Base-by-base conservation (phyloP, 306 rosid genomes). In the Glycine soja region DNA sequence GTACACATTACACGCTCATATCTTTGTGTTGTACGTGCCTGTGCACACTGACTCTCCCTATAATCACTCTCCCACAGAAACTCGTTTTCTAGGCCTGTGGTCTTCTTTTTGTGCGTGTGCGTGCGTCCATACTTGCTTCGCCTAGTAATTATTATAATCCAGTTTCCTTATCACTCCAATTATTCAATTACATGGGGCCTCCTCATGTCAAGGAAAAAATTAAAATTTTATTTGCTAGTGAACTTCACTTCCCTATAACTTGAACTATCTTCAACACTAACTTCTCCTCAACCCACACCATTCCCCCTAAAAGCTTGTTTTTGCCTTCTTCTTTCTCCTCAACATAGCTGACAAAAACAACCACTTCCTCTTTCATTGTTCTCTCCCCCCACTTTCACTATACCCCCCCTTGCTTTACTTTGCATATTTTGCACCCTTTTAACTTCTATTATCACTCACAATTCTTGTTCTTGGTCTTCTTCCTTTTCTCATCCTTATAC, bases 81-180 rank as follows among this genome's bases (percentile, higher is more conserved):
- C 58, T 69, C 16, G 15, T 42, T 56, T 43, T 58, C 10, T 63
- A 53, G 74, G 54, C 14, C 47, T 18, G 7, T 52, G 57, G 52
- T 47, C 42, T 24, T 34, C 46, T 19, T 52, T 80, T 68, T 72
- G 42, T 66, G 80, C 71, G 71, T 72, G 81, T 82, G 30, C 81
- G 36, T 53, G 74, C 65, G 38, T 65, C 52, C 76, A 54, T 61
- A 10, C 64, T 15, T 38, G 70, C 2, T 63, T 63, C 5, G 4
- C 10, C 9, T 64, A 40, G 53, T 45, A 15, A 75, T 47, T 63
- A 75, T 47, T 63, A 72, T 67, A 50, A 77, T 45, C 61, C 16
- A 74, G 62, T 68, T 63, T 76, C 81, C 64, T 77, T 71, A n/a
- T 68, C 75, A 46, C 79, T 62, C 82, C 86, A 87, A 78, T 82